Conservation (phyloP, 257 asterid species). For the Jacaranda copaia region DNA sequence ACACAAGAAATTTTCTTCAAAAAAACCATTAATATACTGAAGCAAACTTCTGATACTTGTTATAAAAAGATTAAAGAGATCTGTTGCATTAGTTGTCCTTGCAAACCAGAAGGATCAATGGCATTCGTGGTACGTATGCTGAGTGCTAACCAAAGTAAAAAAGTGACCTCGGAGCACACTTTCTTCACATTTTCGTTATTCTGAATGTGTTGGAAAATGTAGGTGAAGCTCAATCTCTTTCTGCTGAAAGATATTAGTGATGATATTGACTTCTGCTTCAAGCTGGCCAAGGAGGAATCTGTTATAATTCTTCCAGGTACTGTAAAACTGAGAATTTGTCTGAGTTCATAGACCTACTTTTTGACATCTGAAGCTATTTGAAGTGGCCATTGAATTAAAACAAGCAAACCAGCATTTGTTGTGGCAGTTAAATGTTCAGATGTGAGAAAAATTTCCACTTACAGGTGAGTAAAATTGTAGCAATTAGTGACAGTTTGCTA, state of each 20-base stretch:
- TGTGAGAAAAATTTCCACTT: too few species aligned
- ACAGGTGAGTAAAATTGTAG: too few species aligned
- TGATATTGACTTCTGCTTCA: conserved; percentile 80
- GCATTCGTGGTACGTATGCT: conserved; percentile 60
- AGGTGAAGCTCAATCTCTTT: conserved; percentile 66
- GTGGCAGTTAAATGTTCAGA: too few species aligned
- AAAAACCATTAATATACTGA: conserved; percentile 61
- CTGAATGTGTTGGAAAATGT: conserved; percentile 8
- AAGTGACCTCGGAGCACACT: neutral
- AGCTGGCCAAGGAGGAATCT: conserved; percentile 81
- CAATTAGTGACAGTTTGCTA: too few species aligned
- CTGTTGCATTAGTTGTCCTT: conserved; percentile 64
- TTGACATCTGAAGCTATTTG: too few species aligned
- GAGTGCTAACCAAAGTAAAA: neutral
- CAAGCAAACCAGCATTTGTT: too few species aligned
- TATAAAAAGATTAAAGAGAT: conserved; percentile 59
- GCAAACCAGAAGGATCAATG: conserved; percentile 81
- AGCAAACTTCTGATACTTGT: conserved; percentile 58
- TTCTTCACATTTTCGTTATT: neutral
- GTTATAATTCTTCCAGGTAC: conserved; percentile 87
- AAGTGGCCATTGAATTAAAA: too few species aligned
- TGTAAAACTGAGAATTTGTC: neutral
- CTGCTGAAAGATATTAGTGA: conserved; percentile 66
- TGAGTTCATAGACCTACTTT: neutral
- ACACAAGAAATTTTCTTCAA: conserved; percentile 60